Evolutionary conservation across 176 grass and related monocot species (phyloP).

Genomic region (Hordeum marinum): DNA sequence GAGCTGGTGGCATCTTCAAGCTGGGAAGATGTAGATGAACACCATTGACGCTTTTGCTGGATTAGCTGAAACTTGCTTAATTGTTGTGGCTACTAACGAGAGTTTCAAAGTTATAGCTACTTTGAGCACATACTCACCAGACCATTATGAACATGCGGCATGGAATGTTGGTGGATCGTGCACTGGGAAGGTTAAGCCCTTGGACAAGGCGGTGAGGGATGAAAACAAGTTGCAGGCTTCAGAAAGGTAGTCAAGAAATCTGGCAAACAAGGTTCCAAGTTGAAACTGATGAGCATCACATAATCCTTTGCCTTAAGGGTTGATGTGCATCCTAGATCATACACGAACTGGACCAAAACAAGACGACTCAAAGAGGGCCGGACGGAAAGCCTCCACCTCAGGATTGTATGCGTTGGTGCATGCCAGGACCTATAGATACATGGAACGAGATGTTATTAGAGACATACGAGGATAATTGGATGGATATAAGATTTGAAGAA

Average conservation of each 20-base stretch:
- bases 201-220: constrained; percentile 39
- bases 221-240: constrained; percentile 61
- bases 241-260: constrained; percentile 44
- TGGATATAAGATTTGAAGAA: constrained; percentile 25
- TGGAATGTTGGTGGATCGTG: constrained; percentile 85
- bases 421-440: constrained; percentile 33
- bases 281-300: constrained; percentile 82
- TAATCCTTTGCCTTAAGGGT: constrained; percentile 49
- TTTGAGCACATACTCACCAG: constrained; percentile 69
- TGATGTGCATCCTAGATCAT: constrained; percentile 82
- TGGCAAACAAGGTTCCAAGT: constrained; percentile 25
- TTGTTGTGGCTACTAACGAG: constrained; percentile 6
- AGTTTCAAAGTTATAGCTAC: background rate
- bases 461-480: constrained; percentile 55
- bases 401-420: no score
- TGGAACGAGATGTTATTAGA: constrained; percentile 84
- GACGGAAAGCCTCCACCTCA: constrained; percentile 75
- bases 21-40: constrained; percentile 65
- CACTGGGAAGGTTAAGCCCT: background rate
- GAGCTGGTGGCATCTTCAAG: constrained; percentile 62
- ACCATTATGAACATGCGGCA: constrained; percentile 78
- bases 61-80: constrained; percentile 59
- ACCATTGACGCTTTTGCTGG: constrained; percentile 68
- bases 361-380: constrained; percentile 73
- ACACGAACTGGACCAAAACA: constrained; percentile 75